Evolutionary conservation across 257 asterid genomes (phyloP).

Genomic region (Fraxinus pennsylvanica): DNA sequence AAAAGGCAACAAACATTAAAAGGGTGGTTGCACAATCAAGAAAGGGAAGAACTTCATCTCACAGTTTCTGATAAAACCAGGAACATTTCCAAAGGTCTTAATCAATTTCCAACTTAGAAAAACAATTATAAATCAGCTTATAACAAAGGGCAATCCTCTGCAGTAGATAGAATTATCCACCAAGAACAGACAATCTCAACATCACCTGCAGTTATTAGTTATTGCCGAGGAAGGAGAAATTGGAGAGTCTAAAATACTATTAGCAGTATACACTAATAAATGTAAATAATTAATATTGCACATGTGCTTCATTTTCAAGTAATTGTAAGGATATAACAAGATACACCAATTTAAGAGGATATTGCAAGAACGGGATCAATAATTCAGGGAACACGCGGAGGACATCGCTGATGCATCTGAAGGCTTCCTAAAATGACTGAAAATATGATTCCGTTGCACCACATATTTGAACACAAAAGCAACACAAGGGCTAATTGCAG

Average conservation of each 20-base stretch:
- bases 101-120: constrained; percentile 14
- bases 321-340: neutral
- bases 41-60: constrained; percentile 8
- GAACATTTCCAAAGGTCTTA: constrained; percentile 5
- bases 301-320: neutral
- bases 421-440: neutral
- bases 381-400: neutral
- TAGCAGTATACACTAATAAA: neutral
- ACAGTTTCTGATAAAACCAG: neutral
- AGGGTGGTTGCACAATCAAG: constrained; percentile 20
- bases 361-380: neutral
- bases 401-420: neutral
- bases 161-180: neutral
- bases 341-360: neutral
- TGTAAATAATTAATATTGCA: neutral
- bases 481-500: neutral
- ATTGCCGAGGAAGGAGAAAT: neutral
- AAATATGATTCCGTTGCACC: too few relatives aligned
- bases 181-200: neutral
- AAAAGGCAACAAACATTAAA: neutral
- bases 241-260: neutral
- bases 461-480: too few relatives aligned
- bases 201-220: neutral
- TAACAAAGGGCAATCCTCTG: constrained; percentile 10
- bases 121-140: constrained; percentile 2